These are phyloP conservation scores for Acacia pycnantha DNA, from an alignment of 331 rosid genomes.

Conservation along the genomic window DNA sequence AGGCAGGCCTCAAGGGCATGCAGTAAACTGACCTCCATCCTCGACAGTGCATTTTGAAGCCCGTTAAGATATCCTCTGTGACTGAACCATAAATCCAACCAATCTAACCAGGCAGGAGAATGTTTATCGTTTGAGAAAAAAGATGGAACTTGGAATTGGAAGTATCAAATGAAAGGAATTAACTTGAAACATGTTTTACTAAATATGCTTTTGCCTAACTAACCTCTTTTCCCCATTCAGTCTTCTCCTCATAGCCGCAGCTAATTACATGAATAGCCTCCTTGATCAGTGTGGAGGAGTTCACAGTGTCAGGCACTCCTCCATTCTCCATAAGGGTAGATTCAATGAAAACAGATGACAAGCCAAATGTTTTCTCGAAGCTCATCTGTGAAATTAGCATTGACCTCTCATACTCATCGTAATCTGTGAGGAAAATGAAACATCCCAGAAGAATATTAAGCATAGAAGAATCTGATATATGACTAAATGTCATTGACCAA, in stretches of 20 bases:
- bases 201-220: slow-evolving; percentile 19
- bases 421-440: slow-evolving; percentile 53
- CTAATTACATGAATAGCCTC: slow-evolving; percentile 98
- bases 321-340: slow-evolving; percentile 95
- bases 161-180: background rate
- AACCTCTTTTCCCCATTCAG: slow-evolving; percentile 99
- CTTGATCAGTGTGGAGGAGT: slow-evolving; percentile 77
- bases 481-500: slow-evolving; percentile 7
- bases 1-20: slow-evolving; percentile 97
- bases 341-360: slow-evolving; percentile 90
- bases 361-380: slow-evolving; percentile 96
- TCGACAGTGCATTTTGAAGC: slow-evolving; percentile 98
- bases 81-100: slow-evolving; percentile 99
- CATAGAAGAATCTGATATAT: slow-evolving; percentile 22
- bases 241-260: slow-evolving; percentile 96
- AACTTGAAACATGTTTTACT: background rate
- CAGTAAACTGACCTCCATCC: slow-evolving; percentile 99
- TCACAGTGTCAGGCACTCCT: slow-evolving; percentile 76
- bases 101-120: slow-evolving; percentile 53
- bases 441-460: slow-evolving; percentile 12
- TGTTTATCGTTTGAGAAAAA: background rate
- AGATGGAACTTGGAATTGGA: background rate
- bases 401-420: slow-evolving; percentile 94
- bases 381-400: slow-evolving; percentile 95
- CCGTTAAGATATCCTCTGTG: slow-evolving; percentile 97